These are phyloP conservation scores for Trametes gibbosa DNA, from an alignment of 768 basidiomycete species.

Conservation along the genomic window DNA sequence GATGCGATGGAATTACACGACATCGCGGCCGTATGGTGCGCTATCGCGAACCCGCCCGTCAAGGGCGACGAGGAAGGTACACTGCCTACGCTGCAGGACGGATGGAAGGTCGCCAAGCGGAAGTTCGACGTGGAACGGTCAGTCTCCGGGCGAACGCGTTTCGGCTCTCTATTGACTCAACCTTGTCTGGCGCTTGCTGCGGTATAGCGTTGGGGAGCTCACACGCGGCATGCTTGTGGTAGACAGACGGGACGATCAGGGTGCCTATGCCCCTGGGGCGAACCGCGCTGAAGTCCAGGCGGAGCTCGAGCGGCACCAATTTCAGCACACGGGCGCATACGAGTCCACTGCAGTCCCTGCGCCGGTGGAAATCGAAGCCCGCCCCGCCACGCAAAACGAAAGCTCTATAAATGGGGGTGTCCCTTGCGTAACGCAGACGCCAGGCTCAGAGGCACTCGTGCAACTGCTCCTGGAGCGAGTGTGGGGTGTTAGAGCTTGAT, in stretches of 20 bases:
- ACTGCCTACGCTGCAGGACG: conserved; percentile 34
- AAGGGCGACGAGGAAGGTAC: conserved; percentile 10
- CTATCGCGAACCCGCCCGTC: conserved; percentile 64
- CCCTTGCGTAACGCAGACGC: conserved; percentile 52
- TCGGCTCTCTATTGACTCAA: neutral
- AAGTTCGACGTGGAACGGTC: conserved; percentile 45
- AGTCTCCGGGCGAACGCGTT: conserved; percentile 11
- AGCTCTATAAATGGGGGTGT: conserved; percentile 24
- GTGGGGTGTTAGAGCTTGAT: conserved; percentile 41
- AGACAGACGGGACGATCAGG: conserved; percentile 65
- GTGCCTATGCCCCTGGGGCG: conserved; percentile 62
- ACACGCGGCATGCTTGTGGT: conserved; percentile 88
- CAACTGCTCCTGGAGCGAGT: conserved; percentile 50
- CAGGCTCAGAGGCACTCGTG: conserved; percentile 55
- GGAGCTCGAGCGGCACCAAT: conserved; percentile 40
- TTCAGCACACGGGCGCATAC: conserved; percentile 32
- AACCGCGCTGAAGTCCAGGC: conserved; percentile 66
- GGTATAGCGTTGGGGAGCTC: conserved; percentile 62
- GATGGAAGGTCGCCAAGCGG: conserved; percentile 50
- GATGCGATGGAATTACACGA: conserved; percentile 92
- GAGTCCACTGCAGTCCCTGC: conserved; percentile 56
- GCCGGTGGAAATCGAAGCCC: conserved; percentile 46
- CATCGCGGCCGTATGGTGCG: conserved; percentile 86
- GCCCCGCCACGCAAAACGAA: neutral
- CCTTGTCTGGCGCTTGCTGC: neutral